A percentile compares a stretch with the other conserved stretches of the same genome.
phyloP scores from a whole-genome alignment of 2,329 filamentous ascomycete genomes.

The Penicillium crustosum region DNA sequence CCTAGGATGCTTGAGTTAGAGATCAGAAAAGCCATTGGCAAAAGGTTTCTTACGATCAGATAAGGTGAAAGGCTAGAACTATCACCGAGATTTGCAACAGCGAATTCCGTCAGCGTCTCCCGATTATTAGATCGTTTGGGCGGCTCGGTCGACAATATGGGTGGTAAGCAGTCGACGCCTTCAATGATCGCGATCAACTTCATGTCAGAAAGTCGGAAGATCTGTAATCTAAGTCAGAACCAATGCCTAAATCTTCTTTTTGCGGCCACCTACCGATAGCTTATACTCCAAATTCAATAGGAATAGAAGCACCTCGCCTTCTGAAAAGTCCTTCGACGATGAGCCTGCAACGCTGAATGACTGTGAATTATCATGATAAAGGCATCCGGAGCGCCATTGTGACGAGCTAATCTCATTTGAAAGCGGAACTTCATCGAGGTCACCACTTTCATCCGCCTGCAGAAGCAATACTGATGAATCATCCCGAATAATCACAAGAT shows the following conservation, averaged over 20 bases:
- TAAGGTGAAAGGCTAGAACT: slow-evolving; percentile 68
- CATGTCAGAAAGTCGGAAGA: slow-evolving; percentile 75
- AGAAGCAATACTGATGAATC: slow-evolving; percentile 79
- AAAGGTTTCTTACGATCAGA: slow-evolving; percentile 65
- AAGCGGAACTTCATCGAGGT: slow-evolving; percentile 78
- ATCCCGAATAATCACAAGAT: slow-evolving; percentile 77
- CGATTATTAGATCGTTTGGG: slow-evolving; percentile 69
- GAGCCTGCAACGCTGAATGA: slow-evolving; percentile 49
- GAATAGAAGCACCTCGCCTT: slow-evolving; percentile 67
- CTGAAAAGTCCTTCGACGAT: slow-evolving; percentile 18
- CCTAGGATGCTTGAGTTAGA: slow-evolving; percentile 45
- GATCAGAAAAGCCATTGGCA: neutral
- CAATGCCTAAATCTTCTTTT: neutral
- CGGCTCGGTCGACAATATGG: slow-evolving; percentile 70
- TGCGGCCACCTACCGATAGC: slow-evolving; percentile 62
- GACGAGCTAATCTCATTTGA: slow-evolving; percentile 59
- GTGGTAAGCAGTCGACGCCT: slow-evolving; percentile 74
- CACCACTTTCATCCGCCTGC: slow-evolving; percentile 75
- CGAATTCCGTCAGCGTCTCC: slow-evolving; percentile 73
- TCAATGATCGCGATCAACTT: slow-evolving; percentile 73
- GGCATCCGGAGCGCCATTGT: slow-evolving; percentile 79
- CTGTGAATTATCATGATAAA: slow-evolving; percentile 69
- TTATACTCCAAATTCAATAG: slow-evolving; percentile 73
- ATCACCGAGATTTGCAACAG: slow-evolving; percentile 84
- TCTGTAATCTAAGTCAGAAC: slow-evolving; percentile 45